phyloP scores from a whole-genome alignment of 495 filamentous ascomycete species.

The Penicillium atrosanguineum region DNA sequence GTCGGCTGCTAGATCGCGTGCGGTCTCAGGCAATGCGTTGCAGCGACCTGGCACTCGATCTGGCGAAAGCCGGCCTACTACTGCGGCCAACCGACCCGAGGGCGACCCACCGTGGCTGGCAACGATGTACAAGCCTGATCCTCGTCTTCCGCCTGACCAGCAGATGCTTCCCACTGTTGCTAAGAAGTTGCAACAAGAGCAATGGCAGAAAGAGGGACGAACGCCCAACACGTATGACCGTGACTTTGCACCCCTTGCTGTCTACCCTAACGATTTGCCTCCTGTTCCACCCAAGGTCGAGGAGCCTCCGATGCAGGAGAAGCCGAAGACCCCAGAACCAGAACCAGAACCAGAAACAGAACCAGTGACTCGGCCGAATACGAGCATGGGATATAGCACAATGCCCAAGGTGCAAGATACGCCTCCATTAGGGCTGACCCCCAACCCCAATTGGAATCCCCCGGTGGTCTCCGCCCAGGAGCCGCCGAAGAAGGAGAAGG shows the following conservation, averaged over 20 bases:
- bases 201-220: slow-evolving; percentile 89
- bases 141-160: slow-evolving; percentile 88
- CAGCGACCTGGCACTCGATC: slow-evolving; percentile 64
- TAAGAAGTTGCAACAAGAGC: slow-evolving; percentile 86
- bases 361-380: slow-evolving; percentile 38
- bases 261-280: slow-evolving; percentile 42
- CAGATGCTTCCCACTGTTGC: slow-evolving; percentile 94
- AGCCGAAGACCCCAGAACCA: slow-evolving; percentile 36
- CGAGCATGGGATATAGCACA: slow-evolving; percentile 47
- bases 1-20: slow-evolving; percentile 32
- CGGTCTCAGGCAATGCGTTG: slow-evolving; percentile 34
- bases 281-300: slow-evolving; percentile 25
- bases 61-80: slow-evolving; percentile 55
- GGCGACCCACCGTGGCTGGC: slow-evolving; percentile 96
- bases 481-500: slow-evolving; percentile 40
- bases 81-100: slow-evolving; percentile 73
- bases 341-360: slow-evolving; percentile 26
- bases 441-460: slow-evolving; percentile 38
- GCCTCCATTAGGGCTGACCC: slow-evolving; percentile 32
- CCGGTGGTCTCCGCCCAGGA: slow-evolving; percentile 37
- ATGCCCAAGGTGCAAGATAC: slow-evolving; percentile 53
- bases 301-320: slow-evolving; percentile 24
- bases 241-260: slow-evolving; percentile 74
- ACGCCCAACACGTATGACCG: slow-evolving; percentile 78
- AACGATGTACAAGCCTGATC: slow-evolving; percentile 93